These are phyloP conservation scores for Vaccinium myrtillus DNA, from an alignment of 148 eudicot genomes.

Conservation along the genomic window DNA sequence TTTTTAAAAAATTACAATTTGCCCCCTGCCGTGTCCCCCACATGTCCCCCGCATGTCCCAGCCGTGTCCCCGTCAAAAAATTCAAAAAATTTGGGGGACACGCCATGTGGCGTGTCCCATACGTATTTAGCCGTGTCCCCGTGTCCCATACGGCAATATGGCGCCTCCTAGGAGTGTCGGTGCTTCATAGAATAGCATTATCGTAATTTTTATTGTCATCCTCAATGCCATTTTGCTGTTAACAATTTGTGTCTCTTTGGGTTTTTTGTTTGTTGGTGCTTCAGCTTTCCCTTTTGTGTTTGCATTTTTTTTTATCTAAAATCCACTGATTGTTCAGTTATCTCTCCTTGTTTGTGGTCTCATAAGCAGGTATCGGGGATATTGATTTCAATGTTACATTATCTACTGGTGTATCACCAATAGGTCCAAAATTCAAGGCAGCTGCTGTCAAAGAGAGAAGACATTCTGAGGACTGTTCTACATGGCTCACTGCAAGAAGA, in stretches of 20 bases:
- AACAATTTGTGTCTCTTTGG: not conserved
- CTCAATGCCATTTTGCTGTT: conserved; percentile 1
- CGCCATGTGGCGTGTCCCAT: too few species aligned
- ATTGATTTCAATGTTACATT: conserved; percentile 66
- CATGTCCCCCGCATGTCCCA: too few species aligned
- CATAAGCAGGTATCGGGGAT: conserved; percentile 59
- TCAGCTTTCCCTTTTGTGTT: not conserved
- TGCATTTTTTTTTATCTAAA: not conserved
- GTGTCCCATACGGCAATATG: too few species aligned
- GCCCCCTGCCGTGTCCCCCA: too few species aligned
- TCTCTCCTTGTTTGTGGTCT: conserved; percentile 12
- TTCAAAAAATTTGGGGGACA: too few species aligned
- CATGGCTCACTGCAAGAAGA: conserved; percentile 87
- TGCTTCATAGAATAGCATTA: too few species aligned
- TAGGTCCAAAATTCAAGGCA: conserved; percentile 68
- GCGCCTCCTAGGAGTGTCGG: too few species aligned
- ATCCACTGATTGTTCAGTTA: not conserved
- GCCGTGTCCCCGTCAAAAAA: too few species aligned
- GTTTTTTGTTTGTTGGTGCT: not conserved
- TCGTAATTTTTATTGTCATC: not conserved
- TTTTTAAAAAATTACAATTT: too few species aligned
- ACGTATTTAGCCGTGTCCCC: too few species aligned
- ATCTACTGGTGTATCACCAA: conserved; percentile 58
- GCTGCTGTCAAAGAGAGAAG: conserved; percentile 59
- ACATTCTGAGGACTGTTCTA: conserved; percentile 30